phyloP scores from a whole-genome alignment of 495 filamentous ascomycete genomes.

The Penicillium manginii region DNA sequence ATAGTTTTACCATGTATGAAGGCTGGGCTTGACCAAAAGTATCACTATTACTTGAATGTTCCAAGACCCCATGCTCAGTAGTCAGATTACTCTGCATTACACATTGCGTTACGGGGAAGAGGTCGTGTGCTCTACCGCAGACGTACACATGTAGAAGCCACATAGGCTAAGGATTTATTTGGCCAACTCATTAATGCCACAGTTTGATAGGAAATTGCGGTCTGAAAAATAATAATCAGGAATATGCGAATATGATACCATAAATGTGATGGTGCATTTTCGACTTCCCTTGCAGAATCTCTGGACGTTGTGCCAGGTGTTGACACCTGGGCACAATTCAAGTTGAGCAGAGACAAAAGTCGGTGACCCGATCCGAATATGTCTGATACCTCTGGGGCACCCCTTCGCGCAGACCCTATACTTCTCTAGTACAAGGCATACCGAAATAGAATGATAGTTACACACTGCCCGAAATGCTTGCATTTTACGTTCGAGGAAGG shows the following conservation, averaged over 20 bases:
- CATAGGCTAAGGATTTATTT: neutral
- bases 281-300: neutral
- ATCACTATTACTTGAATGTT: too few relatives aligned
- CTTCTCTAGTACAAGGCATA: neutral
- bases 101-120: neutral
- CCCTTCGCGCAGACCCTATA: neutral
- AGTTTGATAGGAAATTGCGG: neutral
- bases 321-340: too few relatives aligned
- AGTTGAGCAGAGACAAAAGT: neutral
- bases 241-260: constrained; percentile 1
- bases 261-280: neutral
- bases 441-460: neutral
- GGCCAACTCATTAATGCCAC: neutral
- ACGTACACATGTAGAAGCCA: neutral
- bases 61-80: too few relatives aligned
- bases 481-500: neutral
- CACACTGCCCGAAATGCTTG: too few relatives aligned
- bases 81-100: neutral
- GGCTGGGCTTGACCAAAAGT: too few relatives aligned
- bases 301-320: neutral
- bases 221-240: neutral
- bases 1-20: too few relatives aligned
- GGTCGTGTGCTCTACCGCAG: neutral
- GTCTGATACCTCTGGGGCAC: neutral
- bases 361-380: neutral